Base-by-base conservation (phyloP, 495 filamentous ascomycete genomes). In the Clohesyomyces aquaticus region DNA sequence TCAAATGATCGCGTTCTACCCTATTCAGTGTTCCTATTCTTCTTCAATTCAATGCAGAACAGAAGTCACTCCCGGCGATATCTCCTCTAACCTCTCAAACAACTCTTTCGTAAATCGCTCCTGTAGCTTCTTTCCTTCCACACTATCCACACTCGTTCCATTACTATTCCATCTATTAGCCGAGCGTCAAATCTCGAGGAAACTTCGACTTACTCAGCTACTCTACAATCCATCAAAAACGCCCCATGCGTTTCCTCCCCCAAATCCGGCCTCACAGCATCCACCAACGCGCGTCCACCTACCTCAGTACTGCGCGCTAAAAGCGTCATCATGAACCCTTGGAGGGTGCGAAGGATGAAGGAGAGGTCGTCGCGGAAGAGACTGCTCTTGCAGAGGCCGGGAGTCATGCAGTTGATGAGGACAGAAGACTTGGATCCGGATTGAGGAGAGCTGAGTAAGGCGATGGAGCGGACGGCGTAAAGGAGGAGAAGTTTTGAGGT, bases 331-430 rank as follows among this genome's bases (percentile, higher is more conserved):
- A 46, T 21, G 2, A 72, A 3, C 38, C 29, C 1, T 63, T 29
- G 10, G 35, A 16, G 9, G 2, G 54, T 11, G 25, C 3, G 1
- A 51, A 6, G 10, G 46, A 23, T 4, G 47, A 18, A n/a, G 61
- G 47, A 18, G 72, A 61, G 47, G 71, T 58, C 22, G 41, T 25
- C 14, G 3, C 38, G 23, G n/a, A n/a, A 29, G 12, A 80, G 67
- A 19, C 73, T 66, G 22, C 65, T 74, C 35, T 68, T 41, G 64
- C 77, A 80, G 28, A 70, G 55, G 0, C 77, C 76, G 1, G 76
- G 77, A 62, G 71, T 74, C 4, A 79, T 59, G 41, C 63, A 67
- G 67, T 77, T 78, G 11, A 79, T 38, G 25, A 74, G 73, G 21
- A 78, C 75, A 4, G n/a, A n/a, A n/a, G n/a, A n/a, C n/a, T 53